Evolutionary conservation across 139 green algal genomes (phyloP).

Genomic region (Ostreobium quekettii): DNA sequence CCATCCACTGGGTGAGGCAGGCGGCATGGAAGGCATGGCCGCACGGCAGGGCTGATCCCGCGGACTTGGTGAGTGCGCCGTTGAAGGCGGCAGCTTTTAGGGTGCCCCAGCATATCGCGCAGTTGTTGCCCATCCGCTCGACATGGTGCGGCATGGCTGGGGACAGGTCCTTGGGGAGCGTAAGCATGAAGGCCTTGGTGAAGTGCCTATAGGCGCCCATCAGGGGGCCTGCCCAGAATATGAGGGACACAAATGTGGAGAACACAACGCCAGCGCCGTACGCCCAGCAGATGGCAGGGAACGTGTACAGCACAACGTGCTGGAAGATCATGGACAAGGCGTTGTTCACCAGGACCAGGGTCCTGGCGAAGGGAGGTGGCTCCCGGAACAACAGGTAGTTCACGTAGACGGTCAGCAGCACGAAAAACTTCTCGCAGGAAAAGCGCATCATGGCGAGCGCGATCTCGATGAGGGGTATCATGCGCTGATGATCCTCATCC

Average conservation of each 20-base stretch:
- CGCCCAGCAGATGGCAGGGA: slow-evolving; percentile 77
- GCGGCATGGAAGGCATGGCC: slow-evolving; percentile 64
- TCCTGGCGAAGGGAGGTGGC: slow-evolving; percentile 17
- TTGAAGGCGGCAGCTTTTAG: slow-evolving; percentile 31
- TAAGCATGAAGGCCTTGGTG: neutral
- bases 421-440: slow-evolving; percentile 71
- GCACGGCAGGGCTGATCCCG: slow-evolving; percentile 46
- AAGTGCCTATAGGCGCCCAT: slow-evolving; percentile 26
- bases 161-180: slow-evolving; percentile 19
- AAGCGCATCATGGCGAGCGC: slow-evolving; percentile 76
- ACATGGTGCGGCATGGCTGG: slow-evolving; percentile 52
- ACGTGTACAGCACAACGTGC: slow-evolving; percentile 59
- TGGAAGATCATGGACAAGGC: slow-evolving; percentile 50
- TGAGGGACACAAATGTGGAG: slow-evolving; percentile 49
- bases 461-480: slow-evolving; percentile 62
- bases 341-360: slow-evolving; percentile 36
- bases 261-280: slow-evolving; percentile 74
- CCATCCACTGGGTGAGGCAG: slow-evolving; percentile 69
- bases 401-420: slow-evolving; percentile 56
- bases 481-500: slow-evolving; percentile 44
- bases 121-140: slow-evolving; percentile 64
- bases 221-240: slow-evolving; percentile 63
- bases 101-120: slow-evolving; percentile 69
- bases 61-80: neutral
- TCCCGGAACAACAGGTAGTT: slow-evolving; percentile 62